Percentiles rank a stretch among this genome's conserved stretches.
phyloP scores from a whole-genome alignment of 495 filamentous ascomycete genomes.

The Aspergillus campestris region DNA sequence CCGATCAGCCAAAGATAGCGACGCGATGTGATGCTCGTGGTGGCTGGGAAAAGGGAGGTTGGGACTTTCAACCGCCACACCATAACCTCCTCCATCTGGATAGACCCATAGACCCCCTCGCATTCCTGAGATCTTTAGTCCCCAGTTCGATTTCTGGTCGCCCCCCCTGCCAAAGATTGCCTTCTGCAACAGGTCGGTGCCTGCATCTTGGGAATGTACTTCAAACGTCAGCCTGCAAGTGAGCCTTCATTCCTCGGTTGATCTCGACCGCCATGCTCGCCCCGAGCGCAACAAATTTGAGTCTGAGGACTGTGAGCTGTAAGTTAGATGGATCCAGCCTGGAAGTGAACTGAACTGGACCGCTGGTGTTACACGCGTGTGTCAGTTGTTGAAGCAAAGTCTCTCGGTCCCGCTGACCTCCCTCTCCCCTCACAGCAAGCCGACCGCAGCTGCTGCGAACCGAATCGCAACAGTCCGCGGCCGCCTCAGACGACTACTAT shows the following conservation, averaged over 20 bases:
- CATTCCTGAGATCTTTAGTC: too few relatives aligned
- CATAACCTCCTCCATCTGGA: too few relatives aligned
- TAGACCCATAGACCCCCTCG: too few relatives aligned
- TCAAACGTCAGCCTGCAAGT: constrained; percentile 12
- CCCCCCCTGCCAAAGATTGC: too few relatives aligned
- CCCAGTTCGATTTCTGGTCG: too few relatives aligned
- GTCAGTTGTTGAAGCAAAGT: constrained; percentile 3
- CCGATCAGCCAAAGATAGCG: background rate
- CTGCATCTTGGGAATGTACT: constrained; percentile 13
- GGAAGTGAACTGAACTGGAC: too few relatives aligned
- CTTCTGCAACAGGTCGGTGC: constrained; percentile 1
- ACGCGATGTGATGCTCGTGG: background rate
- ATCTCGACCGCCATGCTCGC: constrained; percentile 26
- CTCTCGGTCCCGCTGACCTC: constrained; percentile 4
- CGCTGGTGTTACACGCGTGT: too few relatives aligned
- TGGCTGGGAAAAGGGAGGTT: constrained; percentile 16
- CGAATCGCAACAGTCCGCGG: constrained; percentile 50
- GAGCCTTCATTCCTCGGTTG: constrained; percentile 15
- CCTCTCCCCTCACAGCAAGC: constrained; percentile 28
- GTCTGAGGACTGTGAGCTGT: constrained; percentile 31
- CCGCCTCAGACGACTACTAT: constrained; percentile 62
- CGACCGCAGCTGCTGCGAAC: constrained; percentile 46
- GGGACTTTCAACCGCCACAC: constrained; percentile 10
- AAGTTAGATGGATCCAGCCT: constrained; percentile 11
- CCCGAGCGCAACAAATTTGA: constrained; percentile 21